Evolutionary conservation across 2,329 filamentous ascomycete genomes (phyloP).

Genomic region (Alternaria brassicae): DNA sequence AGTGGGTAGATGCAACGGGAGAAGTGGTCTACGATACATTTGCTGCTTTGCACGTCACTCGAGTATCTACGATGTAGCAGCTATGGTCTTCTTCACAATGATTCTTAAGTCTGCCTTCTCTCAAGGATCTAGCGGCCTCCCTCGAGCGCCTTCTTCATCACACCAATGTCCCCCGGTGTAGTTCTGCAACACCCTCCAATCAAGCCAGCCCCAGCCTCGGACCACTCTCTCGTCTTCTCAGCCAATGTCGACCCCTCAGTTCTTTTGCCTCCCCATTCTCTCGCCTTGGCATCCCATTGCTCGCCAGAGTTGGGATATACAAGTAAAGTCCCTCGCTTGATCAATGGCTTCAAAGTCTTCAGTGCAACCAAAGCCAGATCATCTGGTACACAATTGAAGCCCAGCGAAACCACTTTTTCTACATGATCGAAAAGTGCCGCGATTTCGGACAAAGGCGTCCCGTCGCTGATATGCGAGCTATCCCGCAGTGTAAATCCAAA

Average conservation of each 20-base stretch:
- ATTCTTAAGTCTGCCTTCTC: not conserved
- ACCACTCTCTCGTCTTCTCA: conserved; percentile 44
- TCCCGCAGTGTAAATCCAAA: conserved; percentile 53
- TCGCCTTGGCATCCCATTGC: conserved; percentile 52
- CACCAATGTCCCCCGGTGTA: conserved; percentile 51
- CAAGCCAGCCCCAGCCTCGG: conserved; percentile 49
- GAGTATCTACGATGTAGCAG: not conserved
- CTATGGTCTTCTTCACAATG: not conserved
- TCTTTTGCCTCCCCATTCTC: conserved; percentile 45
- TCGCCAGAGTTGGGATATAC: conserved; percentile 59
- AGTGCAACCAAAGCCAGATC: conserved; percentile 46
- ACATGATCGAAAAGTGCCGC: conserved; percentile 36
- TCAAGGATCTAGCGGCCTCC: not conserved
- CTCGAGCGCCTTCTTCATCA: conserved; percentile 38
- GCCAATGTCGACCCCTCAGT: conserved; percentile 33
- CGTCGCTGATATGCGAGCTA: conserved; percentile 51
- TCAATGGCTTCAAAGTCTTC: conserved; percentile 36
- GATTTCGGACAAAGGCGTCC: conserved; percentile 48
- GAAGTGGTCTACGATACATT: not conserved
- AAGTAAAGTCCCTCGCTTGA: conserved; percentile 44
- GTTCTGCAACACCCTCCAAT: conserved; percentile 59
- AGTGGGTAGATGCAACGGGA: not conserved
- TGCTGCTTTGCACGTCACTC: not conserved
- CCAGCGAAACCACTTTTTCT: conserved; percentile 51
- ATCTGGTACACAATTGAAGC: conserved; percentile 56